Evolutionary conservation across 768 basidiomycete species (phyloP).

Genomic region (Lactifluus subvellereus): DNA sequence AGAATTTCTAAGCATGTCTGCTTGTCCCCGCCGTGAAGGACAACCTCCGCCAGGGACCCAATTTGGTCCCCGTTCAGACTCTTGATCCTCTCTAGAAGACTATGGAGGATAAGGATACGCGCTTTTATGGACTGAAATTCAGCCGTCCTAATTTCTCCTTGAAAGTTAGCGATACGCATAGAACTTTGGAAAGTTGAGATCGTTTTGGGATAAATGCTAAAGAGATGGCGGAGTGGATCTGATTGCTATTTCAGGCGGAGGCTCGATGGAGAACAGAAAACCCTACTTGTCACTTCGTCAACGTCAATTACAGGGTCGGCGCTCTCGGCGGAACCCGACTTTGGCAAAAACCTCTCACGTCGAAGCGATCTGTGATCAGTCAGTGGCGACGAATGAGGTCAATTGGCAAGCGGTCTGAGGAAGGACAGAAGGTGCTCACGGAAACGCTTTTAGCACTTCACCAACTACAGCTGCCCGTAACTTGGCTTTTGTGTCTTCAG

Average conservation of each 20-base stretch:
- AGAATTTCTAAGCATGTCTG: background rate
- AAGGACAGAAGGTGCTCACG: background rate
- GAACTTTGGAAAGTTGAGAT: background rate
- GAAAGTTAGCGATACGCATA: constrained; percentile 5
- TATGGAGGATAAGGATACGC: background rate
- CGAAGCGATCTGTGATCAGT: background rate
- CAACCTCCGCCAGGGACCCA: background rate
- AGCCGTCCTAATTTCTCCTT: background rate
- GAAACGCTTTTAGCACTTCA: constrained; percentile 8
- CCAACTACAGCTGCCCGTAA: constrained; percentile 1
- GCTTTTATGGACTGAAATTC: constrained; percentile 7
- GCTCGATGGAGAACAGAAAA: too few relatives aligned
- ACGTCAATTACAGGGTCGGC: background rate
- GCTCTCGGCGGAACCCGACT: background rate
- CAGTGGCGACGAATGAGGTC: background rate
- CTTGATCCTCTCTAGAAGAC: background rate
- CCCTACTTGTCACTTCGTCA: background rate
- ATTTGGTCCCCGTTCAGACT: background rate
- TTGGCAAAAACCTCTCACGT: background rate
- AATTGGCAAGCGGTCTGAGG: background rate
- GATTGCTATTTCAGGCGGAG: background rate
- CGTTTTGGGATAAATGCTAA: constrained; percentile 6
- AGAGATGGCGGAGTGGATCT: constrained; percentile 9
- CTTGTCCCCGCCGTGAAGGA: background rate
- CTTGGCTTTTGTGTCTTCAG: background rate